Evolutionary conservation across 75 land plant genomes (phyloP), one percentile per base, ranked within the genome.

Genomic region (Chamaecyparis obtusa): DNA sequence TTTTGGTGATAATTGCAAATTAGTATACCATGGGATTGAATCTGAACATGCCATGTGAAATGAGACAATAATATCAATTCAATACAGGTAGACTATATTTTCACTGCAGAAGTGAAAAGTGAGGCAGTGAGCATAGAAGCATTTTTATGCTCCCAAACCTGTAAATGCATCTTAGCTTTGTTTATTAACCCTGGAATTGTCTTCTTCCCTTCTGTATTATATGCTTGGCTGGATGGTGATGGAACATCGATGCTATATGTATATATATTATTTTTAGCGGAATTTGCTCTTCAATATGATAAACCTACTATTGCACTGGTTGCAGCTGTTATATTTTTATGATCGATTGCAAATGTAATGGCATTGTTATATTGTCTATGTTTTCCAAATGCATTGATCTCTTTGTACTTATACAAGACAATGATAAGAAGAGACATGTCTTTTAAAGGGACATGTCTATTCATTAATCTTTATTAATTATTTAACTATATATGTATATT

Each of bases 1-100:
- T 84, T 93, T 95, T 86, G 92, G 92, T 88, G 85, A 49, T 57
- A 21, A 57, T 17, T 95, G 96, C 88, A 92, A 87, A 86, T 89
- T 92, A 37, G 90, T 84, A 84, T 84, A 84, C 85, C 56, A 84
- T 14, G 84, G 84, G 13, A 83, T 14, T 83, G 30, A 49, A 56
- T 55, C 85, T 56, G 64, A 56, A 24, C 24, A 55, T 51, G 57
- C 64, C 14, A 36, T 84, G 37, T 84, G 85, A 84, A 55, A 15
- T 43, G 44, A 72, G 36, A 33, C 15, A 13, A 2, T 21, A 24
- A 1, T 64, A 7, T 24, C 5, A 2, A 21, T 24, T 64, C 69
- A 64, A 64, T 60, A 19, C 0, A 17, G 67, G 21, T 21, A 24
- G 69, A 24, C n/a, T 64, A 64, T 27, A 64, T 64, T 64, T 64